phyloP scores from a whole-genome alignment of 2,329 filamentous ascomycete genomes.

The Aaosphaeria pasadenensis region DNA sequence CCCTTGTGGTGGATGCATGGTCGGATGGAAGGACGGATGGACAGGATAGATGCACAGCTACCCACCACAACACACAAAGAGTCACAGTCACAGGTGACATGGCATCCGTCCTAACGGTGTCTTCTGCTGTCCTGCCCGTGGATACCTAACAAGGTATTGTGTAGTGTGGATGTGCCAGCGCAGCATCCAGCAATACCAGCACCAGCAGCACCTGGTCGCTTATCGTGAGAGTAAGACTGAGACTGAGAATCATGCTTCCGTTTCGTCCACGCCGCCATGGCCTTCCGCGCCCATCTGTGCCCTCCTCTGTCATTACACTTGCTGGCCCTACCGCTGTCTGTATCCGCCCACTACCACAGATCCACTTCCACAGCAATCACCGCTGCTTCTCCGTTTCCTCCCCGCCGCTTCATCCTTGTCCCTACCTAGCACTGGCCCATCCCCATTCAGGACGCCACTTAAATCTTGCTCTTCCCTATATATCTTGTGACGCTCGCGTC shows the following conservation, averaged over 20 bases:
- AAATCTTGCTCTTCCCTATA: slow-evolving; percentile 39
- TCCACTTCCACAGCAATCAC: slow-evolving; percentile 35
- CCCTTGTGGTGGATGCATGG: too few species aligned
- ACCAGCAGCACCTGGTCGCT: slow-evolving; percentile 23
- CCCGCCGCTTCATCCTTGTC: slow-evolving; percentile 37
- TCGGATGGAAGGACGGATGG: too few species aligned
- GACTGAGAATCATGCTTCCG: slow-evolving; percentile 13
- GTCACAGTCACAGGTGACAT: slow-evolving; percentile 11
- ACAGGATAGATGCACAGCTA: too few species aligned
- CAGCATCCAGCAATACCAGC: slow-evolving; percentile 12
- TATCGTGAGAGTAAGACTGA: slow-evolving; percentile 12
- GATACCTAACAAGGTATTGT: too few species aligned
- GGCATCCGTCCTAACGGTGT: too few species aligned
- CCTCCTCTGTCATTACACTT: slow-evolving; percentile 26
- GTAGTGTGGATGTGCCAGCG: too few species aligned
- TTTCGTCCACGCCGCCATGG: slow-evolving; percentile 21
- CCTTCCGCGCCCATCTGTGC: slow-evolving; percentile 24
- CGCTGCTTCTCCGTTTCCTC: slow-evolving; percentile 37
- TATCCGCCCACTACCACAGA: slow-evolving; percentile 36
- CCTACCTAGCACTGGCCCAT: slow-evolving; percentile 24
- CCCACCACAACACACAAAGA: neutral
- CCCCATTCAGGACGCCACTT: slow-evolving; percentile 37
- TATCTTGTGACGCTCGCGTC: slow-evolving; percentile 35
- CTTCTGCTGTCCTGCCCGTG: too few species aligned
- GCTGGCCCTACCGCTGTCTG: slow-evolving; percentile 34